Evolutionary conservation across 495 filamentous ascomycete species (phyloP).

Genomic region (Penicillium roqueforti): DNA sequence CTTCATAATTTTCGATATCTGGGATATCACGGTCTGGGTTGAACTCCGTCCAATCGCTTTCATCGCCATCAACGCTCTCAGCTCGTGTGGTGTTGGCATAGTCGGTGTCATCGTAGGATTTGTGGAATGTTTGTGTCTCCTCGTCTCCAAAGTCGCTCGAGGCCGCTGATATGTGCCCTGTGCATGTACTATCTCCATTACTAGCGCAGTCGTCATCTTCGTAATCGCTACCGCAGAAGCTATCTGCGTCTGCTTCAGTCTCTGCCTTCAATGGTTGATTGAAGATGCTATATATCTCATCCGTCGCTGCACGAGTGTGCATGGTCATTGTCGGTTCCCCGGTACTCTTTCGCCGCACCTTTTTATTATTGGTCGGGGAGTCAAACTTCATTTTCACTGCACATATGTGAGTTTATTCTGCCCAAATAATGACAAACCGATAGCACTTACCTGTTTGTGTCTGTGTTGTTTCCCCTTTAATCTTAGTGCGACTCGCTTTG

Average conservation of each 20-base stretch:
- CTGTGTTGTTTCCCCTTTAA: slow-evolving; percentile 53
- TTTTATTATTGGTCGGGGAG: slow-evolving; percentile 73
- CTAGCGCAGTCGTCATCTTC: slow-evolving; percentile 77
- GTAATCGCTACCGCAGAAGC: slow-evolving; percentile 50
- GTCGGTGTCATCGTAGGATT: slow-evolving; percentile 41
- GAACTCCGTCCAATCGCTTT: slow-evolving; percentile 78
- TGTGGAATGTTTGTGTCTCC: slow-evolving; percentile 47
- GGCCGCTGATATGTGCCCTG: slow-evolving; percentile 59
- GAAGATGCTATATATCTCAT: slow-evolving; percentile 96
- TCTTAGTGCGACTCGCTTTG: slow-evolving; percentile 63
- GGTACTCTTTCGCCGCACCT: slow-evolving; percentile 68
- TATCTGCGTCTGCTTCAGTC: slow-evolving; percentile 40
- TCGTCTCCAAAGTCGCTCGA: slow-evolving; percentile 63
- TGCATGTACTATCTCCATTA: slow-evolving; percentile 76
- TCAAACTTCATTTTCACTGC: slow-evolving; percentile 88
- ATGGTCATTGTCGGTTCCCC: slow-evolving; percentile 93
- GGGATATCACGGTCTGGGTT: slow-evolving; percentile 69
- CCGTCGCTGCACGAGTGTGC: slow-evolving; percentile 89
- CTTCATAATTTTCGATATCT: slow-evolving; percentile 29
- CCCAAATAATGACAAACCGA: not conserved
- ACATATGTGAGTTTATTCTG: slow-evolving; percentile 18
- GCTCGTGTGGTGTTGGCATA: slow-evolving; percentile 42
- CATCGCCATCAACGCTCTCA: slow-evolving; percentile 54
- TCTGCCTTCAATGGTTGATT: slow-evolving; percentile 76
- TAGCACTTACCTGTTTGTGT: slow-evolving; percentile 70